Evolutionary conservation across 495 filamentous ascomycete species (phyloP), one percentile per base, ranked within the genome.

Genomic region (Pyronema domesticum): DNA sequence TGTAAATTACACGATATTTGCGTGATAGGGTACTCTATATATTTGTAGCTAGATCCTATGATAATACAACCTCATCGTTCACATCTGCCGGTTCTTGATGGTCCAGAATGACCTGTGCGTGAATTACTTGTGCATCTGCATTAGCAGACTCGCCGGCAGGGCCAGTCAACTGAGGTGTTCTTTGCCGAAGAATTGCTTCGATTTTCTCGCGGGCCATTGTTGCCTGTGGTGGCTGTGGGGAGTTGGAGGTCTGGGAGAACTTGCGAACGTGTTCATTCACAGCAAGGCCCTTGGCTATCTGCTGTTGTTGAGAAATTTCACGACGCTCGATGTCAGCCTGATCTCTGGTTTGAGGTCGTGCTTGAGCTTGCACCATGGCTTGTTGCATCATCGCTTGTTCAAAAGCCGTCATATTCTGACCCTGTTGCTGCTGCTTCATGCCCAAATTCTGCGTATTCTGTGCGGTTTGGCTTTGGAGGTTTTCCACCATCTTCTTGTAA

Each of bases 241-340:
- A 36, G 10, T 4, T 35, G 3, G 23, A 23, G 30, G 34, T 50
- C 30, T 23, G 47, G 5, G 47, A 18, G 30, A 50, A 50, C 30
- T 50, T 50, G 30, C 30, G 13, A 13, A 18, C 47, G 19, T 50
- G 47, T 1, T 4, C 30, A 35, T 34, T 23, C 7, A 18, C 47
- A 30, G 23, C 23, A 30, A 30, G 23, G 7, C 34, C 7, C 9
- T 3, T 3, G 7, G 10, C 17, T 11, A 13, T 34, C n/a, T 53
- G 15, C 18, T 47, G 45, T 19, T 42, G 48, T 37, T 51, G 50
- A 34, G 19, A 1, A 33, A 40, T n/a, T 34, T 51, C 4, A 34
- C 34, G 13, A 11, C 37, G 33, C 42, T 53, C n/a, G n/a, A n/a
- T n/a, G n/a, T n/a, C n/a, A n/a, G 50, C 50, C 47, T 47, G 45